Percentiles rank a stretch among this genome's conserved stretches.
Conservation (phyloP, 371 early-diverging fungal species). For the Syncephalastrum monosporum region DNA sequence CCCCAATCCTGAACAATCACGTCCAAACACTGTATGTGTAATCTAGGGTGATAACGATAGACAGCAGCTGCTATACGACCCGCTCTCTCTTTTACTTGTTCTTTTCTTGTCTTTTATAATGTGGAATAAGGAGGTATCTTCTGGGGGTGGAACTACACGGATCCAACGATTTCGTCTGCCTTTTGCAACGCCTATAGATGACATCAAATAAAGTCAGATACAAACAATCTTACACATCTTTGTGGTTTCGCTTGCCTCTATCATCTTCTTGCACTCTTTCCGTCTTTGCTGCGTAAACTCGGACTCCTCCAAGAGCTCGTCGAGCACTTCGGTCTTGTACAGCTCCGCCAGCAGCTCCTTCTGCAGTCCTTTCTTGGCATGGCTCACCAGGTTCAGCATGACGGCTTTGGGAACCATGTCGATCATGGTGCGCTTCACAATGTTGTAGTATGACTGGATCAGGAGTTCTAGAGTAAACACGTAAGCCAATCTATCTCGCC, state of each 20-base stretch:
- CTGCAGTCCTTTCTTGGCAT: slow-evolving; percentile 93
- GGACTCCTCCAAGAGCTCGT: slow-evolving; percentile 93
- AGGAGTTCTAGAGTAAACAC: slow-evolving; percentile 68
- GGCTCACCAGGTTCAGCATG: slow-evolving; percentile 95
- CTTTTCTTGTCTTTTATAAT: too few species aligned
- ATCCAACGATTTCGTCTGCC: slow-evolving; percentile 88
- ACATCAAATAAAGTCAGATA: not conserved
- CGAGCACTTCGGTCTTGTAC: slow-evolving; percentile 93
- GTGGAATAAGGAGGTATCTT: too few species aligned
- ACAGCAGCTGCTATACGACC: too few species aligned
- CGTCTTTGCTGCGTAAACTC: slow-evolving; percentile 90
- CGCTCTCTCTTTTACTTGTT: too few species aligned
- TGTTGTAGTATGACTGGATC: slow-evolving; percentile 95
- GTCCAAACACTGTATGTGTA: too few species aligned
- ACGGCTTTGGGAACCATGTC: slow-evolving; percentile 99
- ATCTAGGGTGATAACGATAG: too few species aligned
- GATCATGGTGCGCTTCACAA: slow-evolving; percentile 96
- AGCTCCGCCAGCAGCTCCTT: slow-evolving; percentile 93
- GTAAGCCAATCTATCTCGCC: too few species aligned
- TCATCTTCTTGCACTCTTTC: slow-evolving; percentile 97
- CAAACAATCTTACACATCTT: not conserved
- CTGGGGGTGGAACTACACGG: slow-evolving; percentile 35
- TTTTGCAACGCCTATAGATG: slow-evolving; percentile 71
- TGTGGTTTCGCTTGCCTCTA: slow-evolving; percentile 71
- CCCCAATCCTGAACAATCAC: too few species aligned